Base-by-base conservation (phyloP, 2,329 filamentous ascomycete genomes). In the Dothideomycetes sp. region DNA sequence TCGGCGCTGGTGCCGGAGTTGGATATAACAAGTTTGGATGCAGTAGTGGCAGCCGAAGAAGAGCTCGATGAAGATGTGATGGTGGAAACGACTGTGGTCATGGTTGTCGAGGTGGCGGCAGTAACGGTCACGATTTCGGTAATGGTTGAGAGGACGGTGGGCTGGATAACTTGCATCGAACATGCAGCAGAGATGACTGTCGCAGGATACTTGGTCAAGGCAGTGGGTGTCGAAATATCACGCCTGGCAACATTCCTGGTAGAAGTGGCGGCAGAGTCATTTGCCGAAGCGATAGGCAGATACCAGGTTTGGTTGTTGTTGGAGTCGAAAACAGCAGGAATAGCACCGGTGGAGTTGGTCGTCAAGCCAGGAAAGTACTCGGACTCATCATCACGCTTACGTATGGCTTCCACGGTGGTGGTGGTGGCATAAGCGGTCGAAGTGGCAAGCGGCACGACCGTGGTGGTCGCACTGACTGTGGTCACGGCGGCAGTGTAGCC, bases 171-270 rank as follows among this genome's bases (percentile, higher is more conserved):
- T 19, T 17, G n/a, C 20, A 40, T 24, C 8, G 22, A 19, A 13
- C 47, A 49, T 11, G 47, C 47, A 17, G 45, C 38, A 15, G 31
- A 38, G 13, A 49, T 20, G 35, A 47, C 33, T 5, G 28, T 33
- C 15, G 40, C 16, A 19, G 47, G 43, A 17, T 46, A 49, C 20
- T 43, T 41, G 22, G 43, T 46, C n/a, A 49, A 32, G 13, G 35
- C 42, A 40, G 19, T 9, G n/a, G 37, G 37, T 2, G 37, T 40
- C 3, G 37, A 40, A n/a, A 40, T 3, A 24, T 39, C 36, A 9
- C 36, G 36, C 36, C 31, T 39, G 12, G 24, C 34, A 11, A 18
- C 22, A 16, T 19, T 22, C 4, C 13, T 22, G 13, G 32, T 34
- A 16, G 32, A 23, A 22, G 13, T 34, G 25, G 33, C 33, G n/a